These are phyloP conservation scores for Fusarium lateritium DNA, from an alignment of 2,329 filamentous ascomycete species.

Conservation along the genomic window DNA sequence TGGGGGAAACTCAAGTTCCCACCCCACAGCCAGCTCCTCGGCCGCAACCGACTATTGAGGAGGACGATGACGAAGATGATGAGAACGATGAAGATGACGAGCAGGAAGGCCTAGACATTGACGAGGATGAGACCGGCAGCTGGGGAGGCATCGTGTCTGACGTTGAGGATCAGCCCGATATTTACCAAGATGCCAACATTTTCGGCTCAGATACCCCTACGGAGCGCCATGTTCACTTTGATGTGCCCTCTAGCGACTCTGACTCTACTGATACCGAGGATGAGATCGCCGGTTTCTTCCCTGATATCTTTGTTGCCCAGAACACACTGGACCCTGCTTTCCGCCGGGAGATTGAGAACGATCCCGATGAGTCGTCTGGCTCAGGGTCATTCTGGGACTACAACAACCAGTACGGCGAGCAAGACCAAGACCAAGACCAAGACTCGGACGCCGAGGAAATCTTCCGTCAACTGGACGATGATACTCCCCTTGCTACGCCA, in stretches of 20 bases:
- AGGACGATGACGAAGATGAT: slow-evolving; percentile 55
- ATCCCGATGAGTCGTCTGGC: slow-evolving; percentile 71
- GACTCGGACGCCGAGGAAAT: slow-evolving; percentile 62
- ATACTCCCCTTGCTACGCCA: slow-evolving; percentile 61
- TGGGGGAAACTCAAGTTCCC: slow-evolving; percentile 61
- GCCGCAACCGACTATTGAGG: slow-evolving; percentile 57
- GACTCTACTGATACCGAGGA: slow-evolving; percentile 75
- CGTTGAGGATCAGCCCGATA: slow-evolving; percentile 61
- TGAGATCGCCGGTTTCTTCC: slow-evolving; percentile 76
- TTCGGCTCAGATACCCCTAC: slow-evolving; percentile 59
- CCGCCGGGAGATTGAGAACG: slow-evolving; percentile 80
- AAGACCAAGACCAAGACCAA: slow-evolving; percentile 47
- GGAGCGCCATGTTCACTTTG: slow-evolving; percentile 81
- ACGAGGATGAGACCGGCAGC: slow-evolving; percentile 60
- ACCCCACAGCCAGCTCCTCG: slow-evolving; percentile 64
- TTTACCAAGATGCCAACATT: slow-evolving; percentile 57
- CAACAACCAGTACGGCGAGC: slow-evolving; percentile 62
- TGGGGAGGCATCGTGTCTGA: slow-evolving; percentile 71
- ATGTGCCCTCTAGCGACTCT: slow-evolving; percentile 76
- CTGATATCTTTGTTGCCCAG: slow-evolving; percentile 84
- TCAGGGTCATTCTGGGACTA: slow-evolving; percentile 76
- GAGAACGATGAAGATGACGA: slow-evolving; percentile 59
- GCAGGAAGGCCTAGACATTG: slow-evolving; percentile 59
- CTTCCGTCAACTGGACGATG: slow-evolving; percentile 57
- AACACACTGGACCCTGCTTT: slow-evolving; percentile 80